A percentile compares a stretch with the other conserved stretches of the same genome.
phyloP scores from a whole-genome alignment of 2,329 filamentous ascomycete genomes.

The Claviceps maximensis region DNA sequence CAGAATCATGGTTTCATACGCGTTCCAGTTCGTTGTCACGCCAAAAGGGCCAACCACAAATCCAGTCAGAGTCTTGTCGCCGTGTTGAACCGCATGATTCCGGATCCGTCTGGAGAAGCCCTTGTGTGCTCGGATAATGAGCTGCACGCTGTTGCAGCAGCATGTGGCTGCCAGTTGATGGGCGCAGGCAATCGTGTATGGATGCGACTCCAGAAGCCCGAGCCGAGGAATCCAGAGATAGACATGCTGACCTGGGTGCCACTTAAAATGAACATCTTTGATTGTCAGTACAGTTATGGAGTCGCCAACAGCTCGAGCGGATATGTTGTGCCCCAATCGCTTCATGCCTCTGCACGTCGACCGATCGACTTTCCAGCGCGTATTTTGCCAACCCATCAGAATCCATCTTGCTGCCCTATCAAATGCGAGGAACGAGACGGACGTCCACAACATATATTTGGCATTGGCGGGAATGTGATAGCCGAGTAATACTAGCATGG shows the following conservation, averaged over 20 bases:
- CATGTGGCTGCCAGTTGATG: slow-evolving; percentile 36
- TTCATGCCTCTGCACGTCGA: slow-evolving; percentile 33
- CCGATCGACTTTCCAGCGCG: slow-evolving; percentile 26
- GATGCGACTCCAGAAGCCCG: slow-evolving; percentile 42
- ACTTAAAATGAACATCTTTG: slow-evolving; percentile 45
- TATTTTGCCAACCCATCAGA: slow-evolving; percentile 39
- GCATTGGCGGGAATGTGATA: slow-evolving; percentile 48
- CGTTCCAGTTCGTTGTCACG: slow-evolving; percentile 39
- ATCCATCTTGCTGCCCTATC: slow-evolving; percentile 43
- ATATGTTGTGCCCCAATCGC: slow-evolving; percentile 38
- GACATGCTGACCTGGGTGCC: slow-evolving; percentile 46
- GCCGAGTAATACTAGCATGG: slow-evolving; percentile 51
- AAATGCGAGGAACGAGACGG: slow-evolving; percentile 47
- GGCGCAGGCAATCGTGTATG: slow-evolving; percentile 48
- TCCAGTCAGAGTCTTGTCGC: slow-evolving; percentile 16
- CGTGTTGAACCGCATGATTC: slow-evolving; percentile 27
- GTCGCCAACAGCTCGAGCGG: slow-evolving; percentile 33
- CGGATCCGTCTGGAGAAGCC: slow-evolving; percentile 46
- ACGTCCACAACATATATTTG: slow-evolving; percentile 51
- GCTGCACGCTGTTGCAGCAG: slow-evolving; percentile 45
- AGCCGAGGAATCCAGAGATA: slow-evolving; percentile 47
- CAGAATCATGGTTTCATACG: slow-evolving; percentile 45
- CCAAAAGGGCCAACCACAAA: slow-evolving; percentile 46
- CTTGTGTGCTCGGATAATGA: slow-evolving; percentile 40
- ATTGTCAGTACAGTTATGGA: slow-evolving; percentile 45